Percentiles rank a stretch among this genome's conserved stretches.
phyloP scores from a whole-genome alignment of 164 flowering plant genomes.

The Sedum album region DNA sequence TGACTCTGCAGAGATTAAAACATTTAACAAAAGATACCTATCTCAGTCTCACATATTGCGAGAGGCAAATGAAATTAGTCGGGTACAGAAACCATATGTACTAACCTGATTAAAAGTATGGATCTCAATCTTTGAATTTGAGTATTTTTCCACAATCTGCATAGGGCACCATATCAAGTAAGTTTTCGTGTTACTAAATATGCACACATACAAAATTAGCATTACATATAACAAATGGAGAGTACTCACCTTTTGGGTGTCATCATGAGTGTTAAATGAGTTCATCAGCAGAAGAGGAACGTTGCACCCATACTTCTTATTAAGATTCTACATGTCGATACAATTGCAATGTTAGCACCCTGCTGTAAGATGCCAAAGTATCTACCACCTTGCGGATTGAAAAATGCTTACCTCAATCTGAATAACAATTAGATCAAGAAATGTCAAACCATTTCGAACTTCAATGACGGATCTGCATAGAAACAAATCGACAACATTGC shows the following conservation, averaged over 20 bases:
- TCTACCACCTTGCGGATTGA: background rate
- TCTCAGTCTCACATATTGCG: background rate
- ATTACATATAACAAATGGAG: background rate
- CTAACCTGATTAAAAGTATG: slow-evolving; percentile 95
- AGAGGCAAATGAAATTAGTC: no score
- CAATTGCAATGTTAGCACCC: slow-evolving; percentile 3
- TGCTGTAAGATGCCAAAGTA: slow-evolving; percentile 1
- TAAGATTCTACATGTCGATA: slow-evolving; percentile 47
- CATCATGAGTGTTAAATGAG: slow-evolving; percentile 14
- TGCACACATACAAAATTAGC: background rate
- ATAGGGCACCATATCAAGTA: background rate
- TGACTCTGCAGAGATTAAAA: slow-evolving; percentile 54
- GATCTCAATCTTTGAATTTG: slow-evolving; percentile 64
- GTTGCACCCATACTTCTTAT: slow-evolving; percentile 77
- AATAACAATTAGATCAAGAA: slow-evolving; percentile 84
- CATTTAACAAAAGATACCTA: background rate
- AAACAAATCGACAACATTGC: background rate
- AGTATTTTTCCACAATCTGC: slow-evolving; percentile 87
- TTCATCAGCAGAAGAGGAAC: slow-evolving; percentile 42
- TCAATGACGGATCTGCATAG: slow-evolving; percentile 81
- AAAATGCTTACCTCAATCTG: slow-evolving; percentile 73
- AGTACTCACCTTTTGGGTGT: slow-evolving; percentile 40
- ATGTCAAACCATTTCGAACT: slow-evolving; percentile 93
- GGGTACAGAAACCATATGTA: background rate
- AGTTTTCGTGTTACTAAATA: background rate